Percentiles rank a stretch among this genome's conserved stretches.
These are phyloP conservation scores for Ambrosiella beaveri DNA, from an alignment of 2,329 filamentous ascomycete species.

Conservation along the genomic window DNA sequence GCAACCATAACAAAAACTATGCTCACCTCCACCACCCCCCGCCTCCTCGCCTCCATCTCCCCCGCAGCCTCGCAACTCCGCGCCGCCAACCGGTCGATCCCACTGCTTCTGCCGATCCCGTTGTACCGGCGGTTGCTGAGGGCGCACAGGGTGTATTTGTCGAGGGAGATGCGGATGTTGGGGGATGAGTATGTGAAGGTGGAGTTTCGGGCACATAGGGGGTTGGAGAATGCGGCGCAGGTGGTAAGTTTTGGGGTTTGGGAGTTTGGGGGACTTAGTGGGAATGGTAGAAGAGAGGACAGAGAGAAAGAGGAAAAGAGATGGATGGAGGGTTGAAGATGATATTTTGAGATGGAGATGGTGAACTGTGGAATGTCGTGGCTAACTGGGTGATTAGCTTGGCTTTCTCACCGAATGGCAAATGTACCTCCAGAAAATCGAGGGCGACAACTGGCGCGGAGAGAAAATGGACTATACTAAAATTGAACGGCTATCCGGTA, in stretches of 20 bases:
- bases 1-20: not conserved
- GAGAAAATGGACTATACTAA: constrained; percentile 18
- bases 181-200: constrained; percentile 88
- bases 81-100: not conserved
- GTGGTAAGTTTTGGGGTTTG: constrained; percentile 41
- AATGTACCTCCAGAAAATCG: constrained; percentile 77
- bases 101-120: constrained; percentile 66
- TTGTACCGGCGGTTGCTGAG: constrained; percentile 79
- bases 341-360: constrained; percentile 31
- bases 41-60: not conserved
- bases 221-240: constrained; percentile 79
- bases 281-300: not conserved
- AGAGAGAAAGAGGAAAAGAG: constrained; percentile 18
- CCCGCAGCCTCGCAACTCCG: not conserved
- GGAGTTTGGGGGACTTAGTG: not conserved
- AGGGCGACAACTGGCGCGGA: constrained; percentile 71
- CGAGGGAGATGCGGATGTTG: constrained; percentile 56
- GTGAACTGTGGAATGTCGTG: not conserved
- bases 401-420: constrained; percentile 97
- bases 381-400: constrained; percentile 40
- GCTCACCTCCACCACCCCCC: not conserved
- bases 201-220: constrained; percentile 72
- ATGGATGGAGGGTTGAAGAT: constrained; percentile 87
- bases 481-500: constrained; percentile 35
- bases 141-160: constrained; percentile 65